Conservation (phyloP, 768 basidiomycete species). For the Mycena chlorophos region DNA sequence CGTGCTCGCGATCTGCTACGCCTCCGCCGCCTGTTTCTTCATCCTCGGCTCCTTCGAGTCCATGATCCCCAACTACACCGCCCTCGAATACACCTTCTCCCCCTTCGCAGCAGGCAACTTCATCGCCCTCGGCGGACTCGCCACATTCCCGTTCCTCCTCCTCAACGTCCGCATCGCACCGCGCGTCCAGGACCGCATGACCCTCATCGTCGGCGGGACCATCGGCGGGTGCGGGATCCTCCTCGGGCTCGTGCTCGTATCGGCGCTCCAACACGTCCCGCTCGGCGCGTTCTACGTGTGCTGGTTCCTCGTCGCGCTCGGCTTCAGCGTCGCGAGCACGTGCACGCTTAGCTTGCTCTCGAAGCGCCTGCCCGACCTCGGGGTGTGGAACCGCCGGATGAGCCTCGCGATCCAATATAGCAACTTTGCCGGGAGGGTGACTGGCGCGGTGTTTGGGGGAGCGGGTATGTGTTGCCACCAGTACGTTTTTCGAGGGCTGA, state of each 20-base stretch:
- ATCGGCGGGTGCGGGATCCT: slow-evolving; percentile 45
- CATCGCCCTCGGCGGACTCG: slow-evolving; percentile 64
- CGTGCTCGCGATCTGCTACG: slow-evolving; percentile 67
- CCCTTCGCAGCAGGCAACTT: slow-evolving; percentile 69
- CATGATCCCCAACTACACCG: slow-evolving; percentile 64
- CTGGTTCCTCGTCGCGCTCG: slow-evolving; percentile 47
- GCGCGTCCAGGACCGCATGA: slow-evolving; percentile 58
- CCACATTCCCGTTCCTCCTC: slow-evolving; percentile 67
- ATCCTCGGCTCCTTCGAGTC: slow-evolving; percentile 70
- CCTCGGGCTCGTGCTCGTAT: slow-evolving; percentile 35
- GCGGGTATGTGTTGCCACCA: slow-evolving; percentile 30
- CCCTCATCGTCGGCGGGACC: slow-evolving; percentile 48
- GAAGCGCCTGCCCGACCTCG: slow-evolving; percentile 46
- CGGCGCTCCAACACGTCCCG: slow-evolving; percentile 26
- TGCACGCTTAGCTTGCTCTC: slow-evolving; percentile 49
- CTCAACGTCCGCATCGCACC: slow-evolving; percentile 57
- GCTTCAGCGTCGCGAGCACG: slow-evolving; percentile 54
- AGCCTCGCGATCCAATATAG: slow-evolving; percentile 49
- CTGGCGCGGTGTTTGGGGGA: slow-evolving; percentile 53
- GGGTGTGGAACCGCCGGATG: slow-evolving; percentile 41
- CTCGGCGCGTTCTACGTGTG: slow-evolving; percentile 36
- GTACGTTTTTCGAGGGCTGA: not conserved
- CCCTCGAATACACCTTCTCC: slow-evolving; percentile 39
- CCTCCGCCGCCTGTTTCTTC: slow-evolving; percentile 69
- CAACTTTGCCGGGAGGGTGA: slow-evolving; percentile 45